Base-by-base conservation (phyloP, 805 yeast species). In the Metschnikowia amazonensis region DNA sequence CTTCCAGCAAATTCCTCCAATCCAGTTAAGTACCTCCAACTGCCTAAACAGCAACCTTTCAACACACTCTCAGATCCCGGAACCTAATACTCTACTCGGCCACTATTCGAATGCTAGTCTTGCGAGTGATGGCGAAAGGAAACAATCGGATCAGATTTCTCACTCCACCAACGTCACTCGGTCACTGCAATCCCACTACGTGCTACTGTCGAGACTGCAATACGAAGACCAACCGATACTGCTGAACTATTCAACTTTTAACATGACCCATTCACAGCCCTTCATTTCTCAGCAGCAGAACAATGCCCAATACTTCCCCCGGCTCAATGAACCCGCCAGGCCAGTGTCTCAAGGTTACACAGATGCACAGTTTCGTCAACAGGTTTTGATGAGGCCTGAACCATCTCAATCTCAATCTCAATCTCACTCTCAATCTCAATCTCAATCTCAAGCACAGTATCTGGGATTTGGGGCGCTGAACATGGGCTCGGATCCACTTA, bases 351-450 rank as follows among this genome's bases (percentile, higher is more conserved):
- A 20, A 37, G 35, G 48, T 25, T 34, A 21, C 44, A 31, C 36
- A 31, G 46, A 43, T 36, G 25, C 45, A 38, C 25, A 36, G 34
- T 17, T 24, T 32, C 38, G 29, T 39, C 30, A 32, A 23, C 43
- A 32, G 39, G 40, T 41, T 23, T 29, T 27, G 42, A 18, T 20
- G 34, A 27, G 42, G 14, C 30, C 21, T 10, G 24, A n/a, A n/a
- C n/a, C n/a, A n/a, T n/a, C n/a, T n/a, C n/a, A n/a, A n/a, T n/a
- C n/a, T n/a, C n/a, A n/a, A n/a, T n/a, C n/a, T n/a, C n/a, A n/a
- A n/a, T n/a, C n/a, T n/a, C n/a, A n/a, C n/a, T 17, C 13, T 35
- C 16, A 4, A 43, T 34, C 10, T n/a, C n/a, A n/a, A n/a, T n/a
- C n/a, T n/a, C 49, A 32, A 16, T 44, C 11, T 24, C 44, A 35